Conservation (phyloP, 2,329 filamentous ascomycete species). For the Grosmannia penicillata region DNA sequence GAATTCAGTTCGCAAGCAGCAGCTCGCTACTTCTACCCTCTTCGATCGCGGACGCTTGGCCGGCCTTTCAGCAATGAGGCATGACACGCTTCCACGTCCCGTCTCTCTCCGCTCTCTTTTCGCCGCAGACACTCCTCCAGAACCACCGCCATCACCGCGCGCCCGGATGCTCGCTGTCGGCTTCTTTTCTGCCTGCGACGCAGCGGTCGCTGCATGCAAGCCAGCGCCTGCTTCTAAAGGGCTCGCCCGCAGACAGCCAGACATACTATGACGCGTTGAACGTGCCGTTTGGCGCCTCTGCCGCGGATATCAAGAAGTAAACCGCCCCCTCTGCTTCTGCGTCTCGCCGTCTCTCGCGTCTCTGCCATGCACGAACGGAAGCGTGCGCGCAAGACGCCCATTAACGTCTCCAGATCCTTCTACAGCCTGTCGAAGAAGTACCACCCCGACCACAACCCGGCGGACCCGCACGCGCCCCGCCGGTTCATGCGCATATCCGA, state of each 20-base stretch:
- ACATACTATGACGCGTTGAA: slow-evolving; percentile 77
- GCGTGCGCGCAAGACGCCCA: neutral
- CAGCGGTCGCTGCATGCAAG: slow-evolving; percentile 16
- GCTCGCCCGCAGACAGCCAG: slow-evolving; percentile 14
- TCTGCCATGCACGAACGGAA: too few species aligned
- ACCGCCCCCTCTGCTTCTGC: neutral
- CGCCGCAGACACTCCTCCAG: slow-evolving; percentile 5
- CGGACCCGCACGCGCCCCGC: slow-evolving; percentile 54
- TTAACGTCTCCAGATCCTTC: slow-evolving; percentile 43
- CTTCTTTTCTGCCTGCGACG: neutral
- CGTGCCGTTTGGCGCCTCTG: slow-evolving; percentile 53
- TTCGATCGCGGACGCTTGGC: neutral
- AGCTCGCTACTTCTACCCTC: neutral
- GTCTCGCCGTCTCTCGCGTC: too few species aligned
- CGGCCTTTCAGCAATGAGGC: slow-evolving; percentile 34
- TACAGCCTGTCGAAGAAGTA: slow-evolving; percentile 82
- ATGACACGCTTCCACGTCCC: slow-evolving; percentile 37
- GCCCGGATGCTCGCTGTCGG: neutral
- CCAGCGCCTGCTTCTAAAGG: slow-evolving; percentile 12
- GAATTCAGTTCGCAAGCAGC: neutral
- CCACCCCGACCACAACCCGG: slow-evolving; percentile 82
- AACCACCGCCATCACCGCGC: neutral
- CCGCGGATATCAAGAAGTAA: slow-evolving; percentile 73
- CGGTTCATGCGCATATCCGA: slow-evolving; percentile 76
- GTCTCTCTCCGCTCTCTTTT: slow-evolving; percentile 14